These are phyloP conservation scores for Ophiostoma ulmi DNA, from an alignment of 2,329 filamentous ascomycete species.

Conservation along the genomic window DNA sequence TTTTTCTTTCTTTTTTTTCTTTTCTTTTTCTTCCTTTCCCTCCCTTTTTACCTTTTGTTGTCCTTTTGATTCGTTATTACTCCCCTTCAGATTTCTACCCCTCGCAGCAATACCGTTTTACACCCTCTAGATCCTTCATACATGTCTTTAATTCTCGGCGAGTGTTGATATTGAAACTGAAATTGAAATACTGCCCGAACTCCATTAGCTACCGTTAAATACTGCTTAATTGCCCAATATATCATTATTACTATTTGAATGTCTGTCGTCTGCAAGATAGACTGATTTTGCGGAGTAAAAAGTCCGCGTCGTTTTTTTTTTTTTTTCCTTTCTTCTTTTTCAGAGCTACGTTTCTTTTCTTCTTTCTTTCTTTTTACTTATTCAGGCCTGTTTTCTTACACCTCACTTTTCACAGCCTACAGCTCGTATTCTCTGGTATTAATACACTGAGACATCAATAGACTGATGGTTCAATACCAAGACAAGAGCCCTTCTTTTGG, in stretches of 20 bases:
- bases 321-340: background rate
- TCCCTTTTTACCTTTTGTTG: background rate
- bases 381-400: background rate
- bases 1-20: background rate
- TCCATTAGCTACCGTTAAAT: too few species aligned
- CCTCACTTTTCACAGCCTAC: too few species aligned
- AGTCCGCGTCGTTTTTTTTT: background rate
- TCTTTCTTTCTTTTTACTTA: conserved; percentile 9
- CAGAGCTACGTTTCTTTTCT: background rate
- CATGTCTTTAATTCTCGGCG: background rate
- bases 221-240: background rate
- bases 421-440: background rate
- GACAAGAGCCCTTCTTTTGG: background rate
- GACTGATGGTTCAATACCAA: background rate
- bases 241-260: background rate
- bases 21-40: background rate
- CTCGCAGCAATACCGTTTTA: background rate
- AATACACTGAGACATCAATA: background rate
- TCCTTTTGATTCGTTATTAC: background rate
- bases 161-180: background rate
- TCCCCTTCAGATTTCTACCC: background rate
- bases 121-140: background rate
- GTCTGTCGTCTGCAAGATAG: background rate
- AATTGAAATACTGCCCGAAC: background rate
- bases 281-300: background rate